Conservation (phyloP, 1,284 basidiomycete species). For the Cryptococcus maquisensis region DNA sequence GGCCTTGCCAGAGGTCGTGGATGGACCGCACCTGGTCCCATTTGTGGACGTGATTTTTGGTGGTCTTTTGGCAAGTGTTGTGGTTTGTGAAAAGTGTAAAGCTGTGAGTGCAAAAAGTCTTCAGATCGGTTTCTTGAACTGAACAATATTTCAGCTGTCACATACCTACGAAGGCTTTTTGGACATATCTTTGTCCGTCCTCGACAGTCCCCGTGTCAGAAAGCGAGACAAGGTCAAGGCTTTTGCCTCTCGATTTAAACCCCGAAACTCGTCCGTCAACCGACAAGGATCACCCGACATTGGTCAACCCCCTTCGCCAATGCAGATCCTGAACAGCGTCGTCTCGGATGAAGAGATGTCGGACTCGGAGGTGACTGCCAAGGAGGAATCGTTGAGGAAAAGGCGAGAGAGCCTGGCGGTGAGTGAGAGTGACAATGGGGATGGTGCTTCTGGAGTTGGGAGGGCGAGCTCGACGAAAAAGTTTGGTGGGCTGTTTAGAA, state of each 20-base stretch:
- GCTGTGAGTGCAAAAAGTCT: slow-evolving; percentile 43
- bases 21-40: slow-evolving; percentile 58
- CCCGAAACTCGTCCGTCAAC: slow-evolving; percentile 7
- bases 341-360: slow-evolving; percentile 39
- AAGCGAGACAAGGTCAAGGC: slow-evolving; percentile 65
- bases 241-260: slow-evolving; percentile 59
- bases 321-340: slow-evolving; percentile 1
- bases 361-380: slow-evolving; percentile 12
- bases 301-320: slow-evolving; percentile 1
- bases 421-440: slow-evolving; percentile 18
- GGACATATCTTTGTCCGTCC: slow-evolving; percentile 82
- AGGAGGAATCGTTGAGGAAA: slow-evolving; percentile 11
- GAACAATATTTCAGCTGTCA: slow-evolving; percentile 57
- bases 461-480: slow-evolving; percentile 19
- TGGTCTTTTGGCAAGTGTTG: slow-evolving; percentile 77
- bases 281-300: slow-evolving; percentile 3
- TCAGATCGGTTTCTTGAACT: not conserved
- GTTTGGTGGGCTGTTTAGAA: slow-evolving; percentile 30
- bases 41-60: slow-evolving; percentile 87
- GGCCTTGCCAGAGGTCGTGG: slow-evolving; percentile 12
- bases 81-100: slow-evolving; percentile 91
- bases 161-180: slow-evolving; percentile 90
- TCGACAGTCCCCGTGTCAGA: slow-evolving; percentile 48
- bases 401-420: slow-evolving; percentile 16
- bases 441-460: slow-evolving; percentile 9